Base-by-base conservation (phyloP, 106 monocot species). In the Amphibolis antarctica region DNA sequence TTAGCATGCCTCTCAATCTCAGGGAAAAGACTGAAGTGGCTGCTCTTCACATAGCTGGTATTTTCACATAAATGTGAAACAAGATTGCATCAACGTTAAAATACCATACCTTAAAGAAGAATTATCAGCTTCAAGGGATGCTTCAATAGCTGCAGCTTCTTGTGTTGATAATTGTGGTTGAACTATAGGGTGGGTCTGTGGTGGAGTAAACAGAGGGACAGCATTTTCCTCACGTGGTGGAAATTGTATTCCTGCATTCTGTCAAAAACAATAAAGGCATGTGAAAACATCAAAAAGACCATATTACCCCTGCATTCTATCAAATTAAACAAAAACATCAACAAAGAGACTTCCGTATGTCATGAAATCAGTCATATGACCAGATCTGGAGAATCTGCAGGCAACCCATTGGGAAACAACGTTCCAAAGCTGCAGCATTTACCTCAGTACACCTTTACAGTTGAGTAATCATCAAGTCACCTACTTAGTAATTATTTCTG, bases 231-330 rank as follows among this genome's bases (percentile, higher is more conserved):
- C 64, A 56, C 90, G 86, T 12, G 96, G 96, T 61, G 96, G 90
- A 77, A 90, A 98, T 64, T 90, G 86, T 66, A 98, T 66, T 70
- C 96, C 96, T 68, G 82, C 76, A 80, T 76, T 67, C 96, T 98
- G 71, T 30, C 66, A 73, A 44, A 28, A 22, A 14, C 56, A 67
- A 0, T 10, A 17, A 31, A 7, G 5, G 42, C 19, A 55, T 28
- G 43, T 20, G 50, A 51, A 51, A 17, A 19, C 17, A 51, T 15
- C 17, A n/a, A 51, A 51, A 20, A 17, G 17, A 51, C 50, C 11
- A 55, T 1, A 55, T 23, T 55, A 55, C 25, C n/a, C n/a, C n/a
- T n/a, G n/a, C n/a, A n/a, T n/a, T n/a, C n/a, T n/a, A n/a, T n/a
- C n/a, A n/a, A n/a, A n/a, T n/a, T n/a, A n/a, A n/a, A 7, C 36